Base-by-base conservation (phyloP, 495 filamentous ascomycete genomes). In the Aspergillus ostianus region DNA sequence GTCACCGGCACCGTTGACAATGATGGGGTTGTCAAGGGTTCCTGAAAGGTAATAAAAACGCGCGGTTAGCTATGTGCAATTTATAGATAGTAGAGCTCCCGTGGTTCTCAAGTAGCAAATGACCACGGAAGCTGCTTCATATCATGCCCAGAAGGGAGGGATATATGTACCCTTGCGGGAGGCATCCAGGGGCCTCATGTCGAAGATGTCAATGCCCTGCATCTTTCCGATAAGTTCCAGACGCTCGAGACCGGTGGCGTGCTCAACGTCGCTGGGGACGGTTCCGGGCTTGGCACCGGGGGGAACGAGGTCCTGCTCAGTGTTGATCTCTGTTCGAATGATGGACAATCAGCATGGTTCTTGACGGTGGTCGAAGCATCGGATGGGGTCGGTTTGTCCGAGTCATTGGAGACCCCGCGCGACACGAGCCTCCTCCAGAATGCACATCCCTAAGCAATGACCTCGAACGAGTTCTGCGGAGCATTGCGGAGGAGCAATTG, bases 201-300 rank as follows among this genome's bases (percentile, higher is more conserved):
- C 95, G 79, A 98, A 99, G 71, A 98, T 82, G 75, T 99, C 94
- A 62, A 99, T 82, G 65, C 94, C 91, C 82, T 98, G 90, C 88
- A 97, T 96, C 85, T 99, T 99, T 76, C 94, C 94, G 77, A 98
- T 80, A 67, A 99, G 93, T 77, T 99, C 94, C 68, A 99, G 85
- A 79, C 94, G 93, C 82, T 99, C 94, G 53, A 99, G 82, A 85
- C 94, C 94, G 63, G 94, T 98, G 48, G 93, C 80, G 75, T 99
- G 94, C 69, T 96, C 90, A 71, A 93, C 71, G 76, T 99, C 94
- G 79, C 90, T 91, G 60, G 94, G 91, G 64, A 99, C 81, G 73
- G 89, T 90, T 64, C 93, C 94, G 62, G 87, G 77, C 55, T 80
- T 76, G 67, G 88, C 91, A 76, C 94, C 94, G 47, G 92, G 90